These are phyloP conservation scores for Heritiera fomes DNA, from an alignment of 345 rosid genomes.

Conservation along the genomic window DNA sequence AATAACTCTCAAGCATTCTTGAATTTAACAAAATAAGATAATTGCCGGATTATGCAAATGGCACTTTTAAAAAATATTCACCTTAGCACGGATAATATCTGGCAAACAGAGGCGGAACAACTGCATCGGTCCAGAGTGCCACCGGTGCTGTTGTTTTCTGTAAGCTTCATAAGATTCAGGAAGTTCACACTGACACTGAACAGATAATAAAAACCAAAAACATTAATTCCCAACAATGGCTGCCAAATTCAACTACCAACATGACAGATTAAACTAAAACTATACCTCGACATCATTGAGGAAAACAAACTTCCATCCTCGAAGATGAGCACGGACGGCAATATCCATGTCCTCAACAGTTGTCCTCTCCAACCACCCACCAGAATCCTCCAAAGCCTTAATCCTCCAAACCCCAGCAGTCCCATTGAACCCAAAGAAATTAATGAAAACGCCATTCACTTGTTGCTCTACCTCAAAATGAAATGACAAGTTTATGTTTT, in stretches of 20 bases:
- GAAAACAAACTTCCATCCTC: slow-evolving; percentile 89
- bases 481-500: slow-evolving; percentile 81
- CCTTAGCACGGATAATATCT: slow-evolving; percentile 71
- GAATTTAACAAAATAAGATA: slow-evolving; percentile 5
- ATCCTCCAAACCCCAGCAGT: slow-evolving; percentile 98
- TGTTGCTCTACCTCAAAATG: slow-evolving; percentile 98
- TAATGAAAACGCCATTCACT: slow-evolving; percentile 77
- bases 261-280: neutral
- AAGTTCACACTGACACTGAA: slow-evolving; percentile 86
- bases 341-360: slow-evolving; percentile 98
- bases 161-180: slow-evolving; percentile 97
- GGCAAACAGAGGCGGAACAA: slow-evolving; percentile 90
- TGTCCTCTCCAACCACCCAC: slow-evolving; percentile 97
- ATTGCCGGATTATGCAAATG: neutral
- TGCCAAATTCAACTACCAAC: neutral
- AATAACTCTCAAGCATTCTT: neutral
- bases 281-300: slow-evolving; percentile 88
- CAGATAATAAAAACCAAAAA: slow-evolving; percentile 12
- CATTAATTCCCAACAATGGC: neutral
- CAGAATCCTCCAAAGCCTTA: slow-evolving; percentile 88
- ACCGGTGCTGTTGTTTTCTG: slow-evolving; percentile 89
- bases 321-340: slow-evolving; percentile 94
- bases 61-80: slow-evolving; percentile 17
- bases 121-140: slow-evolving; percentile 99
- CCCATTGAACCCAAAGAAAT: slow-evolving; percentile 94